Percentiles rank a stretch among this genome's conserved stretches.
Conservation (phyloP, 352 stramenopile genomes). For the Blastocystis sp. region DNA sequence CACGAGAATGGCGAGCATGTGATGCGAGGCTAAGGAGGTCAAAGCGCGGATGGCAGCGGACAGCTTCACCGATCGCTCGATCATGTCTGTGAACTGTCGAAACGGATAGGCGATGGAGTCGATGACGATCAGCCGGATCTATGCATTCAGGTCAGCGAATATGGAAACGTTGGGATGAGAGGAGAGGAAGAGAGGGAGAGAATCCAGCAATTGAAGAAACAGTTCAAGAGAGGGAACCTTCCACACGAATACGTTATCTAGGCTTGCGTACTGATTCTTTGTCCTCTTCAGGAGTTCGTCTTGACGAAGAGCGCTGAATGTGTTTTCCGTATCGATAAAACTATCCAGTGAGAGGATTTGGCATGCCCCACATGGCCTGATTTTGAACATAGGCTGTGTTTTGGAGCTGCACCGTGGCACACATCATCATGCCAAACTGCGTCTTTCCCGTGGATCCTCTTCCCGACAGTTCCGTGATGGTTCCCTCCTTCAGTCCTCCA, state of each 20-base stretch:
- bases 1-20: not conserved
- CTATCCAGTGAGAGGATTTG: not conserved
- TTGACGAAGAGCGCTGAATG: slow-evolving; percentile 40
- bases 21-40: not conserved
- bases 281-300: not conserved
- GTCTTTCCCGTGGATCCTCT: slow-evolving; percentile 58
- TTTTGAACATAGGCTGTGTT: slow-evolving; percentile 17
- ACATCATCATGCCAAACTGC: slow-evolving; percentile 33
- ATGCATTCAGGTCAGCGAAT: not conserved
- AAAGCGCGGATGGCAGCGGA: slow-evolving; percentile 1
- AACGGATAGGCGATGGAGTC: slow-evolving; percentile 45
- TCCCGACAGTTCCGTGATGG: slow-evolving; percentile 40
- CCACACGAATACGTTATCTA: slow-evolving; percentile 32
- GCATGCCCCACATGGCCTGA: not conserved
- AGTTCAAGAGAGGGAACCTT: not conserved
- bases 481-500: slow-evolving; percentile 28
- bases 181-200: slow-evolving; percentile 8
- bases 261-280: slow-evolving; percentile 1
- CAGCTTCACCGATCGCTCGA: slow-evolving; percentile 1
- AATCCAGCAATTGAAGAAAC: not conserved
- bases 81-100: slow-evolving; percentile 57
- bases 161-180: not conserved
- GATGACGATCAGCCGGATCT: slow-evolving; percentile 24
- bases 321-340: slow-evolving; percentile 51
- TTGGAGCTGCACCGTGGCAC: slow-evolving; percentile 39